Conservation (phyloP, 208 protist genomes). For the Phytomonas francai region DNA sequence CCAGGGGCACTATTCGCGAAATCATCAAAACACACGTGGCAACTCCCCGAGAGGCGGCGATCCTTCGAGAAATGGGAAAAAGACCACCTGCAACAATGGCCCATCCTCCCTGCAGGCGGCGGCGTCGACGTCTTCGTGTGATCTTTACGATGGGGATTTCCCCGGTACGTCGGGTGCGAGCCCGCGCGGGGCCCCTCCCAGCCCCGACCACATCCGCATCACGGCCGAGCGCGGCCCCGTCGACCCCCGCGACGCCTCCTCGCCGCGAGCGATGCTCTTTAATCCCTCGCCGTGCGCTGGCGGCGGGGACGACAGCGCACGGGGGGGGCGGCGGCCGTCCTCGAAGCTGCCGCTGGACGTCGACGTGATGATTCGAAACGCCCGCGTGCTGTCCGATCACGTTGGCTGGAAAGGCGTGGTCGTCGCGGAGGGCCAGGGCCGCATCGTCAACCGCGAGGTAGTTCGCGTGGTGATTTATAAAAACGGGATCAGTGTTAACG, state of each 20-base stretch:
- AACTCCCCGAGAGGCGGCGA: background rate
- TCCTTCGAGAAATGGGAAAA: background rate
- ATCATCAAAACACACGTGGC: background rate
- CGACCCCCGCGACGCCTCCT: background rate
- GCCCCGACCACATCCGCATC: background rate
- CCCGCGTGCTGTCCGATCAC: conserved; percentile 79
- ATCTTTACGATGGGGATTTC: background rate
- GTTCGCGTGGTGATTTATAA: conserved; percentile 77
- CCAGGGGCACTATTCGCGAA: background rate
- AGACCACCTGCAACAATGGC: background rate
- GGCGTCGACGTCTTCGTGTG: background rate
- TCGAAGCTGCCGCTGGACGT: conserved; percentile 37
- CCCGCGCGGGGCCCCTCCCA: background rate
- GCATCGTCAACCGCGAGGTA: conserved; percentile 68
- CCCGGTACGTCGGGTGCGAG: background rate
- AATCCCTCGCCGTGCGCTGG: background rate
- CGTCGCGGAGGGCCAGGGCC: conserved; percentile 41
- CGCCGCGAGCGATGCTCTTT: background rate
- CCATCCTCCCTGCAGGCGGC: background rate
- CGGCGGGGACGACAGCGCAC: background rate
- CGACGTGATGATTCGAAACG: conserved; percentile 52
- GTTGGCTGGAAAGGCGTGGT: conserved; percentile 70
- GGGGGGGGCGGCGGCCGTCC: conserved; percentile 8
- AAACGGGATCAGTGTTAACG: conserved; percentile 88
- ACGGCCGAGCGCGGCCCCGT: background rate